Evolutionary conservation across 768 basidiomycete species (phyloP).

Genomic region (Lactarius quietus): DNA sequence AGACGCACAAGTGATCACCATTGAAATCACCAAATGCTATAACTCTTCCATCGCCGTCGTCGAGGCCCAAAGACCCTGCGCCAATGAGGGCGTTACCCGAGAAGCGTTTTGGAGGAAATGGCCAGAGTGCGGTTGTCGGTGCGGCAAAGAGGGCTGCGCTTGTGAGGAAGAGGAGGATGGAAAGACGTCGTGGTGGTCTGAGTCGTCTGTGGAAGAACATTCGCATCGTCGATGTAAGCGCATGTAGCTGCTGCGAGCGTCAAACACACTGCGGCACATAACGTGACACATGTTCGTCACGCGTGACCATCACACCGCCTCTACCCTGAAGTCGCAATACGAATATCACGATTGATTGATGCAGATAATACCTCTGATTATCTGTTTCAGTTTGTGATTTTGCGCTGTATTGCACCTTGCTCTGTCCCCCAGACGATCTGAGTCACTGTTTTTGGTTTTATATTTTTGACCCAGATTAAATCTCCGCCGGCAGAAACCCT

Average conservation of each 20-base stretch:
- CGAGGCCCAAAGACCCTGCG: conserved; percentile 77
- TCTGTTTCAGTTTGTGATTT: neutral
- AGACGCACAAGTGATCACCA: conserved; percentile 87
- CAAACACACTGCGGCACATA: no score
- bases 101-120: conserved; percentile 84
- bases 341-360: neutral
- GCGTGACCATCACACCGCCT: neutral
- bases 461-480: neutral
- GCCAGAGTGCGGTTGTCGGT: conserved; percentile 53
- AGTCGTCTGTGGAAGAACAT: conserved; percentile 4
- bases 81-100: conserved; percentile 74
- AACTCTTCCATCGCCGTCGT: conserved; percentile 58
- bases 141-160: conserved; percentile 3
- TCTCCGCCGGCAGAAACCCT: conserved; percentile 11
- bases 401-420: neutral
- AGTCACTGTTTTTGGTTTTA: no score
- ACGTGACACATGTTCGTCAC: neutral
- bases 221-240: conserved; percentile 11
- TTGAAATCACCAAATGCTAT: conserved; percentile 95
- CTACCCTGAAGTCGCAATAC: neutral
- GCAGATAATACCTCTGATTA: neutral
- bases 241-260: neutral
- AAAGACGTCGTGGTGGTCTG: conserved; percentile 17
- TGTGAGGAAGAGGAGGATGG: conserved; percentile 11
- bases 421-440: no score